Conservation (phyloP, 169 alveolate species). For the Plasmodium berghei region DNA sequence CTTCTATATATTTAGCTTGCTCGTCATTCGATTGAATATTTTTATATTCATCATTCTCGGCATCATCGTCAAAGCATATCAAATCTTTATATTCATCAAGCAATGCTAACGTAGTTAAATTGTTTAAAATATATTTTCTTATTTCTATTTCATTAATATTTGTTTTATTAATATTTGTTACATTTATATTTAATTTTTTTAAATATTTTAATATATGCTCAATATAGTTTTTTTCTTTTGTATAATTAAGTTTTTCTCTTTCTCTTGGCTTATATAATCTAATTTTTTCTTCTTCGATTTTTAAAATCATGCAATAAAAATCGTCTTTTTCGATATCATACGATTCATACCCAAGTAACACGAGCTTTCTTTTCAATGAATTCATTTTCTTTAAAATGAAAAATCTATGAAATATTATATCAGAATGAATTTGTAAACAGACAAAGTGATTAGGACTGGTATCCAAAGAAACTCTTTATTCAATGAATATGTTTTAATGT, state of each 20-base stretch:
- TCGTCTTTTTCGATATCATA: conserved; percentile 47
- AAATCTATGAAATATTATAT: background rate
- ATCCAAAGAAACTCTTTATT: too few species aligned
- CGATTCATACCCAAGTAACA: conserved; percentile 24
- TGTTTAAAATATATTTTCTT: conserved; percentile 43
- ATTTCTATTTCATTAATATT: conserved; percentile 47
- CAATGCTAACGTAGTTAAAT: conserved; percentile 51
- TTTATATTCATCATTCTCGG: background rate
- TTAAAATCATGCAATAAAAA: conserved; percentile 44
- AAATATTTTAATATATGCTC: conserved; percentile 68
- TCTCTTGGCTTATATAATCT: conserved; percentile 65
- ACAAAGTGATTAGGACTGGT: background rate
- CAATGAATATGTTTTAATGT: too few species aligned
- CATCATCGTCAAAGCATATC: conserved; percentile 20
- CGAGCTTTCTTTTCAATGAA: conserved; percentile 51
- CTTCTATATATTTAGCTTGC: background rate
- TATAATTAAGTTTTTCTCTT: conserved; percentile 73
- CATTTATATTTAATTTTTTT: conserved; percentile 56
- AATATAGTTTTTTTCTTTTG: conserved; percentile 45
- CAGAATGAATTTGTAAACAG: background rate
- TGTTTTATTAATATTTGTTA: conserved; percentile 32
- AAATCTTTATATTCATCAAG: conserved; percentile 73
- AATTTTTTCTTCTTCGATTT: conserved; percentile 73
- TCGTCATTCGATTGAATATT: background rate
- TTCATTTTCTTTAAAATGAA: conserved; percentile 16